Percentiles rank a stretch among this genome's conserved stretches.
Evolutionary conservation across 768 basidiomycete species (phyloP).

Genomic region (Naganishia kalamii): DNA sequence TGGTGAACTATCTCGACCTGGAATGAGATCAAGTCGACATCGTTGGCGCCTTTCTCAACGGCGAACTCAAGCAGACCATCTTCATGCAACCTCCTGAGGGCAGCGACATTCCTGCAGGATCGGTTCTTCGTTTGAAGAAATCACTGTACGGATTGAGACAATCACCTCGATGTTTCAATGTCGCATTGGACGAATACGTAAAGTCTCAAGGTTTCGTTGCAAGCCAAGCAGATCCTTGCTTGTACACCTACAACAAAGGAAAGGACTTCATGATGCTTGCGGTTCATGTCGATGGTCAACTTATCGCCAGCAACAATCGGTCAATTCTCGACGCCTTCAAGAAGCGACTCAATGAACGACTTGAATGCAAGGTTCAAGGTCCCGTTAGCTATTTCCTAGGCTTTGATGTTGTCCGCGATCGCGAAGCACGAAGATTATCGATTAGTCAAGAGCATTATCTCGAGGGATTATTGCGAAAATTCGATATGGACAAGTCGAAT

Average conservation of each 20-base stretch:
- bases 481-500: background rate
- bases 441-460: conserved; percentile 24
- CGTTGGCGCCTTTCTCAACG: too few relatives aligned
- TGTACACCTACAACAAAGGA: conserved; percentile 3
- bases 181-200: background rate
- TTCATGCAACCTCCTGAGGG: too few relatives aligned
- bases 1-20: conserved; percentile 47
- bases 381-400: conserved; percentile 1
- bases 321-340: conserved; percentile 1
- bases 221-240: conserved; percentile 16
- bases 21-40: conserved; percentile 47
- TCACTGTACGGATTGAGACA: too few relatives aligned
- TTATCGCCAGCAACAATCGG: conserved; percentile 21
- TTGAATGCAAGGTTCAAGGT: background rate
- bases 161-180: too few relatives aligned
- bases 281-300: conserved; percentile 27
- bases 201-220: background rate
- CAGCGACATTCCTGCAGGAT: too few relatives aligned
- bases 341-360: conserved; percentile 5
- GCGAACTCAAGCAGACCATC: too few relatives aligned
- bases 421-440: conserved; percentile 1
- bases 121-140: too few relatives aligned
- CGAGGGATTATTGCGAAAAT: conserved; percentile 9
- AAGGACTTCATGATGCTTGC: conserved; percentile 5
- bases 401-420: conserved; percentile 20